Evolutionary conservation across 75 land plant genomes (phyloP).

Genomic region (Sequoiadendron giganteum): DNA sequence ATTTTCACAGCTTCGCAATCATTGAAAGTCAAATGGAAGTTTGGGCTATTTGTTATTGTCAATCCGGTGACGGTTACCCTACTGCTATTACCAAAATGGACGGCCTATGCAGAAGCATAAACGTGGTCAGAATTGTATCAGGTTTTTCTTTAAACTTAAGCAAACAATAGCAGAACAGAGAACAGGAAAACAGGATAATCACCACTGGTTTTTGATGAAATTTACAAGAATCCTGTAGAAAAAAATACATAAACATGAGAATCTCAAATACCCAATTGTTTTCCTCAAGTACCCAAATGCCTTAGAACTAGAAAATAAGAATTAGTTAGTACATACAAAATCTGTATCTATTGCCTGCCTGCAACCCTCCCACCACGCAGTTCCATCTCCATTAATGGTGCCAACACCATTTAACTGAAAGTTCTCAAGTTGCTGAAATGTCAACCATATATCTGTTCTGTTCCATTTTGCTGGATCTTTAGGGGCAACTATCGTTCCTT

Average conservation of each 20-base stretch:
- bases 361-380: neutral
- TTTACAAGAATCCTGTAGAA: neutral
- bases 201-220: neutral
- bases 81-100: neutral
- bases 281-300: no score
- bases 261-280: neutral
- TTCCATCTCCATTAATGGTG: neutral
- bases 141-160: no score
- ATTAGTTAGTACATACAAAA: neutral
- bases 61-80: neutral
- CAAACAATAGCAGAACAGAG: no score
- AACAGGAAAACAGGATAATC: no score
- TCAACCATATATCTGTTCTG: neutral
- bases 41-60: neutral
- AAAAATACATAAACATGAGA: neutral
- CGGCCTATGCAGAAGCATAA: neutral
- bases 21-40: neutral
- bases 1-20: constrained; percentile 43
- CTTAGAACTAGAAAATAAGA: no score
- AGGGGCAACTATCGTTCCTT: neutral
- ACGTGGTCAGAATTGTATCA: neutral
- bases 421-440: neutral
- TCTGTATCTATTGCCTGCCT: neutral
- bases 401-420: neutral
- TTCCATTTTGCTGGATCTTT: neutral